These are phyloP conservation scores for Claviceps humidiphila DNA, from an alignment of 2,329 filamentous ascomycete genomes.

Conservation along the genomic window DNA sequence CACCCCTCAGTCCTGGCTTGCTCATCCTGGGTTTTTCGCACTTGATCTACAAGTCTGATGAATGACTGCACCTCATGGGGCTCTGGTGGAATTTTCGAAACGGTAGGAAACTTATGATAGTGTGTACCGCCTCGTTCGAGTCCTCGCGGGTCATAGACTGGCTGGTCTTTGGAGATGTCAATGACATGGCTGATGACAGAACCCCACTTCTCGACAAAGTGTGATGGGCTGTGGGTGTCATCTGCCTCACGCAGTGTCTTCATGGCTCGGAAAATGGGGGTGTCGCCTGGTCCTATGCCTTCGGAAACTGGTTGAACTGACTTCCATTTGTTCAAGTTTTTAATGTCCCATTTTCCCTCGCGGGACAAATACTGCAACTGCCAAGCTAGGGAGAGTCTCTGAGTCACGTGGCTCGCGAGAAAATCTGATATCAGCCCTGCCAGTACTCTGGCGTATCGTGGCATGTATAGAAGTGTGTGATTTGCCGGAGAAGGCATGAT, in stretches of 20 bases:
- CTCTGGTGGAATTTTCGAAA: conserved; percentile 76
- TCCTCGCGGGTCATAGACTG: conserved; percentile 70
- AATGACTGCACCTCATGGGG: conserved; percentile 40
- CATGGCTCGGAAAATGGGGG: conserved; percentile 68
- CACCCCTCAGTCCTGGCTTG: conserved; percentile 25
- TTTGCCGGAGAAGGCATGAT: conserved; percentile 66
- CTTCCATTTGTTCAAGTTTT: conserved; percentile 88
- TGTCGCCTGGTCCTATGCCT: conserved; percentile 45
- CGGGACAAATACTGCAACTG: conserved; percentile 80
- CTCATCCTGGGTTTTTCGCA: conserved; percentile 39
- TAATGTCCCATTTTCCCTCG: conserved; percentile 95
- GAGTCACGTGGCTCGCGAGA: conserved; percentile 58
- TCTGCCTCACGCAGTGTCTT: conserved; percentile 90
- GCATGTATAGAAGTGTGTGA: conserved; percentile 74
- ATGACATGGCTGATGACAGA: conserved; percentile 60
- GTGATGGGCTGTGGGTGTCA: conserved; percentile 60
- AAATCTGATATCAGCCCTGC: conserved; percentile 77
- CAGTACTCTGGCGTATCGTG: conserved; percentile 59
- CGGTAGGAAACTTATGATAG: conserved; percentile 81
- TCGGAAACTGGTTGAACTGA: conserved; percentile 63
- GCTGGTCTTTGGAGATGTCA: conserved; percentile 82
- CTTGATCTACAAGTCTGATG: conserved; percentile 41
- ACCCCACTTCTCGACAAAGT: conserved; percentile 58
- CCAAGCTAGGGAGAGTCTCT: conserved; percentile 72
- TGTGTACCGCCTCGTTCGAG: conserved; percentile 53